Conservation (phyloP, 306 rosid species). For the Cucumis cinereus region DNA sequence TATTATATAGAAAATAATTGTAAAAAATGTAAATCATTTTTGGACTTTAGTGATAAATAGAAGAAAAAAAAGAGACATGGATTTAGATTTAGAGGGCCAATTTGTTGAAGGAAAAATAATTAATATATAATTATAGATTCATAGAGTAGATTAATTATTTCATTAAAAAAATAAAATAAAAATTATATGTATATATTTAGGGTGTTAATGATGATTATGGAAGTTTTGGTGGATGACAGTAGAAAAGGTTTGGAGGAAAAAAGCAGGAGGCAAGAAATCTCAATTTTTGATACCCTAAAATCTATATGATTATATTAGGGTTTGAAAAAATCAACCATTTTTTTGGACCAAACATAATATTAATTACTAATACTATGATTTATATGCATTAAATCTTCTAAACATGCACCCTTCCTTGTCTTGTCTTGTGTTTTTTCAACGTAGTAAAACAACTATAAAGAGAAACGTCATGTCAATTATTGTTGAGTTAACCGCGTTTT, state of each 20-base stretch:
- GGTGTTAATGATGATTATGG: neutral
- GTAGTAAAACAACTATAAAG: too few species aligned
- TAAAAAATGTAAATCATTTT: too few species aligned
- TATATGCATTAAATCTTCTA: neutral
- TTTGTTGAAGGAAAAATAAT: neutral
- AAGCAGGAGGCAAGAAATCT: neutral
- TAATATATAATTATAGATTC: neutral
- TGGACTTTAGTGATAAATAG: neutral
- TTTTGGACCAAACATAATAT: neutral
- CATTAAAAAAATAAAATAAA: neutral
- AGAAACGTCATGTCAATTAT: too few species aligned
- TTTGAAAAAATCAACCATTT: neutral
- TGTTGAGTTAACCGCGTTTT: too few species aligned
- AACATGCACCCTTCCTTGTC: too few species aligned
- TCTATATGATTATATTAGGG: neutral
- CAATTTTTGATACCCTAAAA: neutral
- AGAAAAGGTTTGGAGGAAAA: neutral
- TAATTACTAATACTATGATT: neutral
- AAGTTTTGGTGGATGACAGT: conserved; percentile 5
- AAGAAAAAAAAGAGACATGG: neutral
- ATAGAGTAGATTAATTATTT: neutral
- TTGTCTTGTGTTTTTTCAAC: too few species aligned
- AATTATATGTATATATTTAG: neutral
- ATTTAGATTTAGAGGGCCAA: neutral
- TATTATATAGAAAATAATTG: too few species aligned